Conservation (phyloP, 257 asterid genomes). For the Cordia subcordata region DNA sequence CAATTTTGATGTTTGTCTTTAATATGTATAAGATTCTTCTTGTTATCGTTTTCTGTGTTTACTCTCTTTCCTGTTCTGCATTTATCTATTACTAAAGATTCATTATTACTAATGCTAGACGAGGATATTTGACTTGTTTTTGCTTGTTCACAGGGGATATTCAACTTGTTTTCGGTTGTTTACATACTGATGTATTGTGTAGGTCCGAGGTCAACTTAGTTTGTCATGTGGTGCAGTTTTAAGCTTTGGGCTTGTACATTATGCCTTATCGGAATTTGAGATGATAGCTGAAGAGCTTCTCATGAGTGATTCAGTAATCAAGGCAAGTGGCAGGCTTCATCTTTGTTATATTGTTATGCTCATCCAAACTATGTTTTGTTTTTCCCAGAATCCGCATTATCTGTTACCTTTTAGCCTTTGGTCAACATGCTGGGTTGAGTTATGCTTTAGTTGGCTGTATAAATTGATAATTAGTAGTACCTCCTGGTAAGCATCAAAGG, state of each 20-base stretch:
- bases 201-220: slow-evolving; percentile 91
- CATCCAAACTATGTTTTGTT: not conserved
- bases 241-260: slow-evolving; percentile 72
- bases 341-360: not conserved
- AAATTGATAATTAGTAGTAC: too few relatives aligned
- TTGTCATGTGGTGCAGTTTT: slow-evolving; percentile 70
- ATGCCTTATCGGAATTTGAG: slow-evolving; percentile 74
- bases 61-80: too few relatives aligned
- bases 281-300: slow-evolving; percentile 89
- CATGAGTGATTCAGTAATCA: slow-evolving; percentile 81
- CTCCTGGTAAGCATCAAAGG: too few relatives aligned
- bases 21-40: too few relatives aligned
- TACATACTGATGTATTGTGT: slow-evolving; percentile 11
- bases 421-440: too few relatives aligned
- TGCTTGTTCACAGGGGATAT: slow-evolving; percentile 1
- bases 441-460: too few relatives aligned
- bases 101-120: too few relatives aligned
- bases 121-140: not conserved
- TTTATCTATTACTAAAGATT: too few relatives aligned
- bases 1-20: too few relatives aligned
- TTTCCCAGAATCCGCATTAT: not conserved
- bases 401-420: too few relatives aligned
- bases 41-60: too few relatives aligned
- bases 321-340: slow-evolving; percentile 39
- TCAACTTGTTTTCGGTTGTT: slow-evolving; percentile 7